Base-by-base conservation (phyloP, 2,329 filamentous ascomycete genomes). In the Atkinsonella texensis region DNA sequence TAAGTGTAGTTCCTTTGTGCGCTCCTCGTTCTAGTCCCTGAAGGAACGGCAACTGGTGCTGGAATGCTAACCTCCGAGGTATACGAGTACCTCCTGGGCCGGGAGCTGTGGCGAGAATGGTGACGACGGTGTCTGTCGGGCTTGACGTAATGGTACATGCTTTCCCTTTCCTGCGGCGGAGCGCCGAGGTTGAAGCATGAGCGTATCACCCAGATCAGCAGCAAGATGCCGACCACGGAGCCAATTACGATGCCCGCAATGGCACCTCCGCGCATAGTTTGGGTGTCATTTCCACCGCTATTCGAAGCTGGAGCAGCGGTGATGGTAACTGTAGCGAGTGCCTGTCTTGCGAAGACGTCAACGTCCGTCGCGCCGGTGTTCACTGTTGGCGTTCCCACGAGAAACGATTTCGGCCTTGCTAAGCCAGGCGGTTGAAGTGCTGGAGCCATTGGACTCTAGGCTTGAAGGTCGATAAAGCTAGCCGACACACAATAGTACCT, bases 201-300 rank as follows among this genome's bases (percentile, higher is more conserved):
- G 6, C 68, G 66, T 55, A 76, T 50, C 54, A 77, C 60, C 74
- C 74, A 76, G 38, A 70, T 53, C 3, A 77, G 53, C 0, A 76
- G 62, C 12, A 76, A 61, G 41, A 73, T 57, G n/a, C 73, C 73
- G 45, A 59, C 66, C 49, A 76, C 64, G 23, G 71, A 72, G 18
- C 73, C 74, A 54, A 76, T 69, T 46, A 76, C 71, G 53, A 76
- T 76, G 45, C 74, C 74, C 0, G 73, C 74, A 48, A 77, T 76
- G 46, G 72, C 73, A 45, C 74, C 74, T 47, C 71, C 73, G 42
- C 64, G 69, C 12, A 77, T 65, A 11, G 51, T 56, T n/a, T 53
- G 60, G 33, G 55, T 53, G 45, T 55, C 58, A 43, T 54, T 53
- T 15, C 35, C 35, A 12, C 57, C 46, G 1, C 23, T 38, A 5